Base-by-base conservation (phyloP, 1,284 basidiomycete species). In the Cryptococcus jaspeensis region DNA sequence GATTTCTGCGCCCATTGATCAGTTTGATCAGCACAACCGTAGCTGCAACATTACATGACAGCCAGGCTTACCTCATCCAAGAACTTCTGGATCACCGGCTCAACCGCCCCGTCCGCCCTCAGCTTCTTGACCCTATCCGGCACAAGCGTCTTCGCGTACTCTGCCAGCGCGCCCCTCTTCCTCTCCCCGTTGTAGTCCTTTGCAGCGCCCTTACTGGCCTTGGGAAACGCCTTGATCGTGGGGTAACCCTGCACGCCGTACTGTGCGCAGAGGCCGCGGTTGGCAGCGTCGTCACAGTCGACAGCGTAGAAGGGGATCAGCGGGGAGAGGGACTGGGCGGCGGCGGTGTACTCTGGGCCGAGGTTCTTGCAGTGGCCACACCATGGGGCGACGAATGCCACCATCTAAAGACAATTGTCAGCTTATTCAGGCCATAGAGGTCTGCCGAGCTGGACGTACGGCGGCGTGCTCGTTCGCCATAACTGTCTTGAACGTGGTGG, bases 211-310 rank as follows among this genome's bases (percentile, higher is more conserved):
- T 85, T 81, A 20, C 78, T 80, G 12, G 89, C 91, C 43, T 85
- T 82, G 13, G 91, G 89, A 78, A 87, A 94, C 6, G 90, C 78
- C 84, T 89, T 97, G 74, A 94, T 81, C 3, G 93, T 96, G 1
- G 94, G 93, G 82, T 94, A 97, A 2, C 94, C 93, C 77, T 92
- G 82, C 20, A 96, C 84, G n/a, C 85, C 84, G 81, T 89, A 89
- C 60, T 91, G 85, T 0, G 84, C 84, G 71, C 93, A 97, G 9
- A 94, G 77, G 7, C 80, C 81, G 74, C 89, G 91, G 78, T 96
- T 95, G 68, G 80, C 79, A 23, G 85, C 83, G n/a, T 83, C 86
- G 67, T 97, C 93, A 64, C 93, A 97, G 74, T 97, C 91, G 44
- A 97, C 84, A 12, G 91, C 89, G 74, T 93, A 95, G 59, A 90